Conservation (phyloP, 441 rosid species). For the Bocquillonia castaneifolia region DNA sequence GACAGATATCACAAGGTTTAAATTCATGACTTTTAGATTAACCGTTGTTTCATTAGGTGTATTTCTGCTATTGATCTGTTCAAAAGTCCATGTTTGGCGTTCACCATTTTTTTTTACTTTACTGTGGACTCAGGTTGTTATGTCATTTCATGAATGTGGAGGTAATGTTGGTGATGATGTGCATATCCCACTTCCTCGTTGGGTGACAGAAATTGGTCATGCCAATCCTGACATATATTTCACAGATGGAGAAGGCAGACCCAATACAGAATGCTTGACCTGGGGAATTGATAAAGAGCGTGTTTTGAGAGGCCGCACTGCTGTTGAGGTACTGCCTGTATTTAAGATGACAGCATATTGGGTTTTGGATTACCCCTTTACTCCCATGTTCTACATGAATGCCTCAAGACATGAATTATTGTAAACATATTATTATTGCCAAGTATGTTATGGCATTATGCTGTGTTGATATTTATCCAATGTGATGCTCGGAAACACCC, state of each 20-base stretch:
- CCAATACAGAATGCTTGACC: slow-evolving; percentile 91
- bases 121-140: slow-evolving; percentile 57
- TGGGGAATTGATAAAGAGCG: slow-evolving; percentile 97
- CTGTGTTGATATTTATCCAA: background rate
- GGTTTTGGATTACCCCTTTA: background rate
- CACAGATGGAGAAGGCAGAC: slow-evolving; percentile 94
- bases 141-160: slow-evolving; percentile 98
- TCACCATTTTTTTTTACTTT: background rate
- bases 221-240: slow-evolving; percentile 90
- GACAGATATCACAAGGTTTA: background rate
- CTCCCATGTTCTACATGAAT: background rate
- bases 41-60: background rate
- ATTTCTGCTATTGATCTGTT: background rate
- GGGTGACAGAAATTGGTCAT: slow-evolving; percentile 96
- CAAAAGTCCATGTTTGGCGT: background rate
- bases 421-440: background rate
- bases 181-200: slow-evolving; percentile 78
- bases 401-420: background rate
- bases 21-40: background rate
- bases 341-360: background rate
- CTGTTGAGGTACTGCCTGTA: slow-evolving; percentile 67
- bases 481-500: background rate
- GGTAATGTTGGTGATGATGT: slow-evolving; percentile 26
- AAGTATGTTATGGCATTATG: slow-evolving; percentile 3
- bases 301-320: slow-evolving; percentile 85